phyloP scores from a whole-genome alignment of 345 rosid genomes.

The Citrus cavaleriei region DNA sequence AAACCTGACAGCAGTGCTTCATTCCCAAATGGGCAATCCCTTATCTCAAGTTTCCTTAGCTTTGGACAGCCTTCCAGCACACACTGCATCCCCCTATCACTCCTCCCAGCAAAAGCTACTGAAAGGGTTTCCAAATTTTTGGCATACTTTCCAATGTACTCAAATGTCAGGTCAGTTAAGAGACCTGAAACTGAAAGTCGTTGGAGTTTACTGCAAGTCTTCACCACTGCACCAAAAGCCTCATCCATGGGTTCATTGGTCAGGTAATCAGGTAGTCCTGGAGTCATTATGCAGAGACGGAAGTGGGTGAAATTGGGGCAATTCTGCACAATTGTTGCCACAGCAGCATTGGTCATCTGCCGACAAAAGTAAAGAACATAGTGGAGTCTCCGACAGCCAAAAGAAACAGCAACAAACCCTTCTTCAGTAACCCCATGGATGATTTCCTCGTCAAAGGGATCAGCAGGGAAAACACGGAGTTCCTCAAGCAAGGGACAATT shows the following conservation, averaged over 20 bases:
- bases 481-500: slow-evolving; percentile 62
- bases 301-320: slow-evolving; percentile 73
- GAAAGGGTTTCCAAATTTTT: slow-evolving; percentile 72
- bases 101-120: slow-evolving; percentile 71
- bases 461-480: slow-evolving; percentile 66
- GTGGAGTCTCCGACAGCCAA: slow-evolving; percentile 55
- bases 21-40: slow-evolving; percentile 76
- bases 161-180: slow-evolving; percentile 58
- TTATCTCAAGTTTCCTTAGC: slow-evolving; percentile 64
- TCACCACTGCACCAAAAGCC: slow-evolving; percentile 72
- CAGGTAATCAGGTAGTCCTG: slow-evolving; percentile 54
- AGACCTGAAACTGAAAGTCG: slow-evolving; percentile 68
- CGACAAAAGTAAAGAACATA: slow-evolving; percentile 69
- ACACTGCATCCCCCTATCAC: slow-evolving; percentile 68
- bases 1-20: slow-evolving; percentile 58
- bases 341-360: slow-evolving; percentile 73
- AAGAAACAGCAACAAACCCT: slow-evolving; percentile 60
- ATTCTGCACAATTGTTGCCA: slow-evolving; percentile 55
- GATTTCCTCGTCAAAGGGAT: slow-evolving; percentile 56
- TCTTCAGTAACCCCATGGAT: slow-evolving; percentile 53
- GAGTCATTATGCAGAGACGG: slow-evolving; percentile 74
- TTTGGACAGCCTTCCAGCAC: slow-evolving; percentile 59
- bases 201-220: slow-evolving; percentile 57
- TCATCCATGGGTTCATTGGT: slow-evolving; percentile 68
- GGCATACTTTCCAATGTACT: slow-evolving; percentile 60